Conservation (phyloP, 441 rosid species). For the Isatis lusitanica region DNA sequence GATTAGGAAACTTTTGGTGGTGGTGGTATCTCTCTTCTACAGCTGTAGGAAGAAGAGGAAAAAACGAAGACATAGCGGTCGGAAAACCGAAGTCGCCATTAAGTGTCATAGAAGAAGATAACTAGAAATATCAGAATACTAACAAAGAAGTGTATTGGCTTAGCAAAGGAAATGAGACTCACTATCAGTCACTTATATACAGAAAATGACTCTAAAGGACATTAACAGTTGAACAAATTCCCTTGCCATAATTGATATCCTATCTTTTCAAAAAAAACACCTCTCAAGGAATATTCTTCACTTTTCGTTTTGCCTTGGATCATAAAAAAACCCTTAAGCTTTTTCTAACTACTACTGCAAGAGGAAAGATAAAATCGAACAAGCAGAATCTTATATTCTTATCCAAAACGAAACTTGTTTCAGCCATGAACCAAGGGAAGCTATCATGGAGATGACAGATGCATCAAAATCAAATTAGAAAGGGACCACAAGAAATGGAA, state of each 20-base stretch:
- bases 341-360: background rate
- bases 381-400: slow-evolving; percentile 1
- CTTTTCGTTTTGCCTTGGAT: slow-evolving; percentile 18
- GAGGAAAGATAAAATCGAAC: slow-evolving; percentile 1
- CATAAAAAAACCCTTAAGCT: background rate
- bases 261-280: background rate
- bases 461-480: slow-evolving; percentile 23
- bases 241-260: slow-evolving; percentile 8
- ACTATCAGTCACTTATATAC: slow-evolving; percentile 18
- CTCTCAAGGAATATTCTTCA: slow-evolving; percentile 24
- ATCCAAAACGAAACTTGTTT: slow-evolving; percentile 21
- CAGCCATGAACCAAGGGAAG: slow-evolving; percentile 12
- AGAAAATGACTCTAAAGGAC: slow-evolving; percentile 5
- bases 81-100: slow-evolving; percentile 25
- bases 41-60: slow-evolving; percentile 37
- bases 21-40: slow-evolving; percentile 42
- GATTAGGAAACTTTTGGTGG: slow-evolving; percentile 36
- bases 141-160: background rate
- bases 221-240: background rate
- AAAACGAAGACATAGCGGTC: slow-evolving; percentile 49
- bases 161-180: slow-evolving; percentile 15
- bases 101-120: slow-evolving; percentile 27
- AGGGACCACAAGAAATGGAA: slow-evolving; percentile 30
- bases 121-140: slow-evolving; percentile 13
- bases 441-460: slow-evolving; percentile 23